Conservation (phyloP, 495 filamentous ascomycete genomes). For the Glonium stellatum region DNA sequence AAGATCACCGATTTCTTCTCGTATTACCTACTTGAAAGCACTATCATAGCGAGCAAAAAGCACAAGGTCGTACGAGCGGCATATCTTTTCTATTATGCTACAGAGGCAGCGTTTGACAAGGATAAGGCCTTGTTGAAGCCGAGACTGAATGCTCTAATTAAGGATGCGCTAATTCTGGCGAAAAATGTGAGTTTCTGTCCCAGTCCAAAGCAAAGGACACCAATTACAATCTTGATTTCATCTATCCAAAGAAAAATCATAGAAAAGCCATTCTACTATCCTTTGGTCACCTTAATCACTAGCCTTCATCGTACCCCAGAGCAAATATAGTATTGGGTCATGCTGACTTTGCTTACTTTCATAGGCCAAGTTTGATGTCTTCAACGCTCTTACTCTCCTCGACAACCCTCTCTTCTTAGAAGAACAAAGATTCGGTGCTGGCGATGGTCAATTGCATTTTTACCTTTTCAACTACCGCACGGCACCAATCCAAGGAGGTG, state of each 20-base stretch:
- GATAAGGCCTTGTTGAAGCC: slow-evolving; percentile 54
- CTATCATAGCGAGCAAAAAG: slow-evolving; percentile 73
- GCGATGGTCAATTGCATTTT: slow-evolving; percentile 89
- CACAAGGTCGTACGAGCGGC: slow-evolving; percentile 73
- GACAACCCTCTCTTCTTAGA: slow-evolving; percentile 92
- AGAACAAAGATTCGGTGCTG: slow-evolving; percentile 85
- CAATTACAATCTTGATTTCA: no score
- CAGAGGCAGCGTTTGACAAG: slow-evolving; percentile 64
- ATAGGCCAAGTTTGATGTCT: slow-evolving; percentile 80
- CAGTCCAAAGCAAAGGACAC: background rate
- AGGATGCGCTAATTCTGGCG: slow-evolving; percentile 80
- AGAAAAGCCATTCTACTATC: no score
- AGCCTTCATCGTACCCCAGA: no score
- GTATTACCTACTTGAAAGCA: slow-evolving; percentile 90
- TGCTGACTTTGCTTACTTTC: background rate
- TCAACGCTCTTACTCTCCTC: slow-evolving; percentile 87
- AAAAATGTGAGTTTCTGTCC: slow-evolving; percentile 51
- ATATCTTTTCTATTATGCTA: slow-evolving; percentile 94
- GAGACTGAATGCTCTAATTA: slow-evolving; percentile 68
- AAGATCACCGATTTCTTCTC: slow-evolving; percentile 96
- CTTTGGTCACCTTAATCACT: no score
- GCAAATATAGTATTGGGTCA: no score
- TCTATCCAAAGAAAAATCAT: no score
- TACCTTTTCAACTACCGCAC: slow-evolving; percentile 96
- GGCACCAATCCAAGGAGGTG: slow-evolving; percentile 69